phyloP scores from a whole-genome alignment of 768 basidiomycete genomes.

The Suillus tomentosus region DNA sequence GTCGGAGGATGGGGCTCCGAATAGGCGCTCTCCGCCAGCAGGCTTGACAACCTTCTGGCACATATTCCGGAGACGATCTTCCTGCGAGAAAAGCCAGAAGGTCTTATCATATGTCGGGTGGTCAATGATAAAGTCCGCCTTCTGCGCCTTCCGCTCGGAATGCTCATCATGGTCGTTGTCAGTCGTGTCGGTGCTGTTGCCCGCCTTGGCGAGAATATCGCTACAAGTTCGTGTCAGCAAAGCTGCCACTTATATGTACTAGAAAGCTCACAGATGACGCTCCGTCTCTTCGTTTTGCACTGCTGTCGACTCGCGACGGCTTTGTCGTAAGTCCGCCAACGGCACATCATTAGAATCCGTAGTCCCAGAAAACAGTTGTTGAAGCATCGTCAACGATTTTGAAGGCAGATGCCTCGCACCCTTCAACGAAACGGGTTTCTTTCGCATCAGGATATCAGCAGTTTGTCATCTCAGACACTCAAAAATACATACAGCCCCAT shows the following conservation, averaged over 20 bases:
- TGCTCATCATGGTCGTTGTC: constrained; percentile 63
- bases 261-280: constrained; percentile 62
- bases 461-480: not conserved
- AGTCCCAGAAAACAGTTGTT: constrained; percentile 66
- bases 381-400: constrained; percentile 61
- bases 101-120: constrained; percentile 90
- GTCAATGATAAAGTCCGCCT: constrained; percentile 83
- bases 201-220: constrained; percentile 67
- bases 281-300: constrained; percentile 59
- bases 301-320: constrained; percentile 33
- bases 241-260: not conserved
- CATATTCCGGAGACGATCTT: constrained; percentile 65
- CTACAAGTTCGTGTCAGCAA: constrained; percentile 37
- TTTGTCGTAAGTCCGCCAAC: constrained; percentile 51
- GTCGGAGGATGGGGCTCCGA: constrained; percentile 70
- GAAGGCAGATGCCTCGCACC: constrained; percentile 53
- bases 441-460: constrained; percentile 22
- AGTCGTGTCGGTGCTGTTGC: constrained; percentile 47
- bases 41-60: constrained; percentile 87
- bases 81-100: constrained; percentile 87
- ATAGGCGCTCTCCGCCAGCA: constrained; percentile 83
- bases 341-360: constrained; percentile 55
- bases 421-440: constrained; percentile 22
- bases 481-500: constrained; percentile 32
- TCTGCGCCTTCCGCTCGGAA: constrained; percentile 72